phyloP scores from a whole-genome alignment of 108 stramenopile species.

The Pelagomonas calceolata region DNA sequence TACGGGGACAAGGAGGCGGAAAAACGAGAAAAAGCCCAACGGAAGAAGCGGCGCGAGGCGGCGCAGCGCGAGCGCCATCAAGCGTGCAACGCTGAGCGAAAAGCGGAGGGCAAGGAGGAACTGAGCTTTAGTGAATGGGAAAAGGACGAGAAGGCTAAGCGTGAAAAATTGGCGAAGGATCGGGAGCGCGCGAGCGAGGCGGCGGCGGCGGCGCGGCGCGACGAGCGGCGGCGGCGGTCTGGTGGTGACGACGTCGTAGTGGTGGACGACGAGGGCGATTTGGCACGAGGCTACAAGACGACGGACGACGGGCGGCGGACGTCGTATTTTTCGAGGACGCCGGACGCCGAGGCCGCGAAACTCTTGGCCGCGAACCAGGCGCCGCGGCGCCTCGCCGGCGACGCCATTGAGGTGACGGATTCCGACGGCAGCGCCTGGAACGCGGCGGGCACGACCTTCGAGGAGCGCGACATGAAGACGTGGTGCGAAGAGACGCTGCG shows the following conservation, averaged over 20 bases:
- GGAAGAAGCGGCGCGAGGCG: slow-evolving; percentile 38
- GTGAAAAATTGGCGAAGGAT: slow-evolving; percentile 30
- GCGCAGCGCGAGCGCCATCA: slow-evolving; percentile 37
- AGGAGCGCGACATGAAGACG: slow-evolving; percentile 71
- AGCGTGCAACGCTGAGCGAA: slow-evolving; percentile 35
- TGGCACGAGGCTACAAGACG: slow-evolving; percentile 84
- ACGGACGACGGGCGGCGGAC: slow-evolving; percentile 80
- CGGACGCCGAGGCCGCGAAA: slow-evolving; percentile 62
- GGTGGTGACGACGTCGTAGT: slow-evolving; percentile 27
- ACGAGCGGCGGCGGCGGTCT: slow-evolving; percentile 5
- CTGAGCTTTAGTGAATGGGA: slow-evolving; percentile 11
- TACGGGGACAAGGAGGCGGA: slow-evolving; percentile 45
- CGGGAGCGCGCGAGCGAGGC: slow-evolving; percentile 20
- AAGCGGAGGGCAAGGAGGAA: slow-evolving; percentile 29
- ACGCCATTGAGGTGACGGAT: neutral
- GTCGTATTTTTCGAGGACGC: slow-evolving; percentile 82
- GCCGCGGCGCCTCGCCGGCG: slow-evolving; percentile 53
- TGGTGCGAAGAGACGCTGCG: slow-evolving; percentile 56
- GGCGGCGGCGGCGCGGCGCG: slow-evolving; percentile 3
- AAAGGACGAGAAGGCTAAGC: slow-evolving; percentile 40
- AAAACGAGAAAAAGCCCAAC: slow-evolving; percentile 56
- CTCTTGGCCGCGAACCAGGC: slow-evolving; percentile 71
- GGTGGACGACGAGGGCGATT: slow-evolving; percentile 54
- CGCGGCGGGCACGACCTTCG: slow-evolving; percentile 78
- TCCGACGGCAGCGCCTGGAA: slow-evolving; percentile 69